phyloP scores from a whole-genome alignment of 371 early-diverging fungal species.

The Syncephalastrum monosporum region DNA sequence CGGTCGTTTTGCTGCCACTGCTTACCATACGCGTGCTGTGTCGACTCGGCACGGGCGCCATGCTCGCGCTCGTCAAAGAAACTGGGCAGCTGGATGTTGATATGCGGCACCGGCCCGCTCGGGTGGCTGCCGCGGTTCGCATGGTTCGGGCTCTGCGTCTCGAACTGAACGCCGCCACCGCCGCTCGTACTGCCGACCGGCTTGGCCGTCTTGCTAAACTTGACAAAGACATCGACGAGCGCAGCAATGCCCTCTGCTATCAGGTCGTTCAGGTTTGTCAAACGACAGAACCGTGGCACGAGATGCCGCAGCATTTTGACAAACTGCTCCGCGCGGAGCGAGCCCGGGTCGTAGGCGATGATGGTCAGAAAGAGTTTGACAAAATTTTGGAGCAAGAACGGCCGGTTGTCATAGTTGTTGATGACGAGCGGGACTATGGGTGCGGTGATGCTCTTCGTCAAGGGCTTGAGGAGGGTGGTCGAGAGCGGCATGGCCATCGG shows the following conservation, averaged over 20 bases:
- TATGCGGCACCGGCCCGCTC: slow-evolving; percentile 7
- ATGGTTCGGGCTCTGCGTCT: neutral
- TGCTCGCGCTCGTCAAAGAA: slow-evolving; percentile 11
- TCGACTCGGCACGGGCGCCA: slow-evolving; percentile 17
- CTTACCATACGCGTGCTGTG: slow-evolving; percentile 57
- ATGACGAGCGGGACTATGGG: slow-evolving; percentile 35
- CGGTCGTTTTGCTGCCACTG: slow-evolving; percentile 73
- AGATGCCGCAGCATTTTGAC: slow-evolving; percentile 50
- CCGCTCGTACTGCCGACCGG: slow-evolving; percentile 16
- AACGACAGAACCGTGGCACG: slow-evolving; percentile 42
- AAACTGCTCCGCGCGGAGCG: slow-evolving; percentile 67
- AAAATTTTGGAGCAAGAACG: slow-evolving; percentile 53
- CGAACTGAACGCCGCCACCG: neutral
- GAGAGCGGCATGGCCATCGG: slow-evolving; percentile 39
- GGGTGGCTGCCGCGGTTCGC: slow-evolving; percentile 4
- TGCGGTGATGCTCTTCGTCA: slow-evolving; percentile 33
- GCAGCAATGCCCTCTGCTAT: slow-evolving; percentile 57
- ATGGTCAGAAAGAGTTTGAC: slow-evolving; percentile 65
- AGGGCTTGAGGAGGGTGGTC: slow-evolving; percentile 39
- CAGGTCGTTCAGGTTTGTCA: slow-evolving; percentile 28
- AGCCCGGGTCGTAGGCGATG: slow-evolving; percentile 67
- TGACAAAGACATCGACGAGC: slow-evolving; percentile 53
- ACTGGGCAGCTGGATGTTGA: slow-evolving; percentile 10
- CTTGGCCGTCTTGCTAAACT: slow-evolving; percentile 55
- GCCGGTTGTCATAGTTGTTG: slow-evolving; percentile 32